Evolutionary conservation across 164 flowering plant species (phyloP).

Genomic region (Magnolia changhungtana): DNA sequence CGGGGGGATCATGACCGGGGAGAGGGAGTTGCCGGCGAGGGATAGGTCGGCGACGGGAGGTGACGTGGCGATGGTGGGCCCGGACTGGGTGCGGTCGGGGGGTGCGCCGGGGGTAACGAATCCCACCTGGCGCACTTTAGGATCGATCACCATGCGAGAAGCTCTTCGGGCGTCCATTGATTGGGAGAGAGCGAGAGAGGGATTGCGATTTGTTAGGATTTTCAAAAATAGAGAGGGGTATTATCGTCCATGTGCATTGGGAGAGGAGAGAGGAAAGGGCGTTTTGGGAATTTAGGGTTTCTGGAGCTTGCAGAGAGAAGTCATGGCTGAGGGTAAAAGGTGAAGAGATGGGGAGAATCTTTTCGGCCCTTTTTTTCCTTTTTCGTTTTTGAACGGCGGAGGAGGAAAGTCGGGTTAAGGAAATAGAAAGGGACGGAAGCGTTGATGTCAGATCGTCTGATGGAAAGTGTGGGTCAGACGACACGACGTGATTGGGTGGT

Average conservation of each 20-base stretch:
- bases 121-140: constrained; percentile 81
- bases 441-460: no score
- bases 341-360: neutral
- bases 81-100: constrained; percentile 40
- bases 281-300: constrained; percentile 3
- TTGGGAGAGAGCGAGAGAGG: constrained; percentile 1
- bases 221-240: neutral
- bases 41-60: constrained; percentile 40
- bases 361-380: neutral
- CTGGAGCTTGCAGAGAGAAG: neutral
- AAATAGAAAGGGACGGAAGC: neutral
- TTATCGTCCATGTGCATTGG: constrained; percentile 11
- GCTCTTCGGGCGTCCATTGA: constrained; percentile 58
- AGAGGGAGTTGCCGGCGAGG: constrained; percentile 51
- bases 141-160: constrained; percentile 51
- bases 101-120: constrained; percentile 54
- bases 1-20: constrained; percentile 81
- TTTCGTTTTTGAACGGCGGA: neutral
- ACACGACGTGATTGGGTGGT: no score
- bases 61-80: constrained; percentile 31
- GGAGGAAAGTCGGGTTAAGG: neutral
- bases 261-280: neutral
- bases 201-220: constrained; percentile 1
- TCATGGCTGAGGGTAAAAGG: neutral
- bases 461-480: no score